Evolutionary conservation across 106 monocot species (phyloP).

Genomic region (Agapanthus africanus): DNA sequence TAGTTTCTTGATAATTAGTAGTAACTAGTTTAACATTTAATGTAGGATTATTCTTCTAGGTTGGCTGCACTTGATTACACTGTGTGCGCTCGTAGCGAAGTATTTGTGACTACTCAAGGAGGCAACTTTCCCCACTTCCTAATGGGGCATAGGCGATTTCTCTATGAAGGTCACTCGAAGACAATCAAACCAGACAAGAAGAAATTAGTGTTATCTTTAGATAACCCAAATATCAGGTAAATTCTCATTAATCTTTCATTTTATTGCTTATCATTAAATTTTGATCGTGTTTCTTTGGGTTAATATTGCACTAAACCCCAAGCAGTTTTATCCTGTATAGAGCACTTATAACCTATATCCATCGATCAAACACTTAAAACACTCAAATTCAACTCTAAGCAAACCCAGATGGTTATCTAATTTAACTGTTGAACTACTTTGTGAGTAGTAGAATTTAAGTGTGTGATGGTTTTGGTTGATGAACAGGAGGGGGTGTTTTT

Average conservation of each 20-base stretch:
- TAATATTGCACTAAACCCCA: too few species aligned
- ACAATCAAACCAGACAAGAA: conserved; percentile 93
- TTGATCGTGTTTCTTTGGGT: too few species aligned
- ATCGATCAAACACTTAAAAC: too few species aligned
- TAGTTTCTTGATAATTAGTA: background rate
- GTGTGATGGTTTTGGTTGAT: too few species aligned
- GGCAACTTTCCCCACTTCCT: conserved; percentile 96
- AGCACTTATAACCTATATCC: too few species aligned
- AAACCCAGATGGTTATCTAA: too few species aligned
- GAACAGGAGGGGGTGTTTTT: too few species aligned
- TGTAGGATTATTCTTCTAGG: conserved; percentile 81
- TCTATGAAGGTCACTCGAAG: conserved; percentile 77
- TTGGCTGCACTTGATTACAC: conserved; percentile 96
- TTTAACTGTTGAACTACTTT: too few species aligned
- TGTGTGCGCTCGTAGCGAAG: conserved; percentile 78
- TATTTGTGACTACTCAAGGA: conserved; percentile 95
- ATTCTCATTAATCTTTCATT: too few species aligned
- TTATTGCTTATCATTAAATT: background rate
- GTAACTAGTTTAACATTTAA: conserved; percentile 6
- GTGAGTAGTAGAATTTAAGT: too few species aligned
- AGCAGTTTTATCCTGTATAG: too few species aligned
- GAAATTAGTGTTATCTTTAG: conserved; percentile 67
- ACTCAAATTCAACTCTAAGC: too few species aligned
- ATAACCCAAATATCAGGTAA: conserved; percentile 73
- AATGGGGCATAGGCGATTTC: conserved; percentile 80